Base-by-base conservation (phyloP, 2,329 filamentous ascomycete species). In the Penicillium sp. region DNA sequence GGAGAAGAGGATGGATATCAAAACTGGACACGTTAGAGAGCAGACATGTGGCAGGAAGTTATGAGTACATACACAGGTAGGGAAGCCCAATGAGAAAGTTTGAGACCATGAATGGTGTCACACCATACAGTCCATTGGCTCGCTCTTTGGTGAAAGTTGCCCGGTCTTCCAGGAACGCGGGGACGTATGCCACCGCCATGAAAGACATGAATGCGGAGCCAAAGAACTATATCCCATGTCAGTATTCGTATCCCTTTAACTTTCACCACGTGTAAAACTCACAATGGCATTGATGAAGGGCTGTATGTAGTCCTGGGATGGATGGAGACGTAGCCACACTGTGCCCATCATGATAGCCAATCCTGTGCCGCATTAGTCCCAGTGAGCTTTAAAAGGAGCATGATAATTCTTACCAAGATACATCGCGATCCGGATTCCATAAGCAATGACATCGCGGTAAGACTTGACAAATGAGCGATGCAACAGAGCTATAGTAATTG, bases 291-390 rank as follows among this genome's bases (percentile, higher is more conserved):
- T 96, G 72, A 87, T 91, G 66, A 90, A 89, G 0, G 90, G 86
- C 66, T 91, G 87, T 64, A 96, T 93, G 57, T 88, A 88, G 55
- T 81, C 78, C 70, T 95, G 91, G 0, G 81, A 77, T 0, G 87
- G 81, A 4, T 81, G 76, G 3, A 96, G 79, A 6, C 91, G 85
- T 15, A 95, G 77, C 87, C 90, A 96, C 13, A 95, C 89, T 0
- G 91, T 95, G 5, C 91, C 91, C 87, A 93, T 92, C 84, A 94
- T 87, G 65, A 94, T 84, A 1, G 90, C 90, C 16, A 95, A 80
- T 0, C 85, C 84, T 73, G n/a, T 8, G 19, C 16, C 46, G n/a
- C 53, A 25, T 53, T 41, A 54, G 50, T 23, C 25, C 15, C 9
- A 29, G 33, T 46, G 16, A 13, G 48, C 29, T 59, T 62, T 31